These are phyloP conservation scores for Boletus reticuloceps DNA, from an alignment of 768 basidiomycete genomes.

Conservation along the genomic window DNA sequence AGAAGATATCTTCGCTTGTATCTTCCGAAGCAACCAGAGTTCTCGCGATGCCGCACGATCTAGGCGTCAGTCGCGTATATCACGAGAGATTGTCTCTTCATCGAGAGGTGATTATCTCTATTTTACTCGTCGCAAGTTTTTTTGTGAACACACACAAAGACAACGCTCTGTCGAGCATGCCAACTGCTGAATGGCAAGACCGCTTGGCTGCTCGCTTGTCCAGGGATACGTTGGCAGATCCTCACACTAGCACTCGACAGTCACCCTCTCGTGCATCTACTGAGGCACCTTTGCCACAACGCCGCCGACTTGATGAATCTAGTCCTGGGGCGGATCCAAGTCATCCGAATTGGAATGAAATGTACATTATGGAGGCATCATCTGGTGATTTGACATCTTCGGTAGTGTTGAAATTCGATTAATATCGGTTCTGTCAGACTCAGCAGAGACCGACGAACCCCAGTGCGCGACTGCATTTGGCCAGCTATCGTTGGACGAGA, in stretches of 20 bases:
- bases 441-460: conserved; percentile 37
- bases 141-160: conserved; percentile 36
- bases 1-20: conserved; percentile 76
- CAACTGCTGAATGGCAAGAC: conserved; percentile 79
- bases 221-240: conserved; percentile 18
- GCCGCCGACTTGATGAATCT: conserved; percentile 41
- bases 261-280: conserved; percentile 28
- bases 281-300: conserved; percentile 41
- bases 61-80: conserved; percentile 71
- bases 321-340: conserved; percentile 8
- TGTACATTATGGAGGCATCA: conserved; percentile 55
- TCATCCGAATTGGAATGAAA: conserved; percentile 52
- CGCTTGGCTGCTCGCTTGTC: conserved; percentile 57
- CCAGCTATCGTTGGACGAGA: conserved; percentile 71
- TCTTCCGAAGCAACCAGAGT: conserved; percentile 57
- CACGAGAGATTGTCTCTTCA: conserved; percentile 79
- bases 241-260: conserved; percentile 5
- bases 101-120: conserved; percentile 43
- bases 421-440: conserved; percentile 25
- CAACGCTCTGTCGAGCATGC: conserved; percentile 56
- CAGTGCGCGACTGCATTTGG: conserved; percentile 59
- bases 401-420: background rate
- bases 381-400: conserved; percentile 25
- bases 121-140: background rate
- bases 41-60: conserved; percentile 57